Conservation (phyloP, 495 filamentous ascomycete species). For the Hypoxylon intermedium region DNA sequence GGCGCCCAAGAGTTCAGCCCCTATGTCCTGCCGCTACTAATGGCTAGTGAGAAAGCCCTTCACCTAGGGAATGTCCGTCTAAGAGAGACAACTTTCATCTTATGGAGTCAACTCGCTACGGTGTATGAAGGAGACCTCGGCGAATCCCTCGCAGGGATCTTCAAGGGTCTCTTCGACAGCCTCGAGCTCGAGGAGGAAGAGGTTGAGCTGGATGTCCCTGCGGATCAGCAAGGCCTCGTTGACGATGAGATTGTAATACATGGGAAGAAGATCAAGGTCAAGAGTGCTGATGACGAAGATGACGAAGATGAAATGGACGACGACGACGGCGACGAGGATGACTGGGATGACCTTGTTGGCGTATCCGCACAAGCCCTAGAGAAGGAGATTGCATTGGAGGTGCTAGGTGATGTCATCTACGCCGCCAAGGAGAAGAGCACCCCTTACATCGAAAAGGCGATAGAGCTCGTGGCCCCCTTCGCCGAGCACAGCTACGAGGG, state of each 20-base stretch:
- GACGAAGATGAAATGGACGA: slow-evolving; percentile 68
- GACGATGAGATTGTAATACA: slow-evolving; percentile 74
- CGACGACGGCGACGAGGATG: slow-evolving; percentile 77
- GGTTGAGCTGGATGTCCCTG: slow-evolving; percentile 78
- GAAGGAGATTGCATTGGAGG: slow-evolving; percentile 96
- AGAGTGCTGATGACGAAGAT: slow-evolving; percentile 59
- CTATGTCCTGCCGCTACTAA: slow-evolving; percentile 87
- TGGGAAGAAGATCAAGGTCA: slow-evolving; percentile 85
- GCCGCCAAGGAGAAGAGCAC: slow-evolving; percentile 68
- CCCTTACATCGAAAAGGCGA: slow-evolving; percentile 83
- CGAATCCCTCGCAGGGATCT: slow-evolving; percentile 83
- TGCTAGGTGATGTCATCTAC: slow-evolving; percentile 89
- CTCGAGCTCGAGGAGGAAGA: slow-evolving; percentile 91
- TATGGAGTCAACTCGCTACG: slow-evolving; percentile 93
- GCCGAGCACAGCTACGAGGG: slow-evolving; percentile 91
- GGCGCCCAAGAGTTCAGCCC: slow-evolving; percentile 85
- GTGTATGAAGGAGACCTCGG: slow-evolving; percentile 92
- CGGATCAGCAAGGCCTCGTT: slow-evolving; percentile 77
- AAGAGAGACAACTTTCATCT: slow-evolving; percentile 93
- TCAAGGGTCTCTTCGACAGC: slow-evolving; percentile 83
- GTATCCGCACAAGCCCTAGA: slow-evolving; percentile 89
- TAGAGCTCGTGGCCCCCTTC: slow-evolving; percentile 79
- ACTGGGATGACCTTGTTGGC: slow-evolving; percentile 78
- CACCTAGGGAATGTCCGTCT: slow-evolving; percentile 88
- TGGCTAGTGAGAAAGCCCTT: slow-evolving; percentile 88